phyloP scores from a whole-genome alignment of 2,329 filamentous ascomycete genomes.

The Fusarium sp. region DNA sequence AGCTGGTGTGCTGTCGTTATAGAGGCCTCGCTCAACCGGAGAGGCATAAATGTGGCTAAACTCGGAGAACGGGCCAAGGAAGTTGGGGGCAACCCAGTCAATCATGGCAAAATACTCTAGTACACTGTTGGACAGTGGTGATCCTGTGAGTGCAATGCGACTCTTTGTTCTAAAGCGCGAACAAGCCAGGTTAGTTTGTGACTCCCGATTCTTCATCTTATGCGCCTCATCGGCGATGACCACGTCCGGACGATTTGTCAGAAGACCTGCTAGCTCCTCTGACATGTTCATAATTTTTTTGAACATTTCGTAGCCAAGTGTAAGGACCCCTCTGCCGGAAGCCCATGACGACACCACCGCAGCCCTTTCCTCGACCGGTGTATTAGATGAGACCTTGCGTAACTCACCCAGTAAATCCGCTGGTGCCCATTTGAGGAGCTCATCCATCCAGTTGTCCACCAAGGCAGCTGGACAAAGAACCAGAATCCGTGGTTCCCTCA shows the following conservation, averaged over 20 bases:
- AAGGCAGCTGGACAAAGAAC: conserved; percentile 80
- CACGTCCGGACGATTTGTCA: conserved; percentile 73
- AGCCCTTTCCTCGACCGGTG: conserved; percentile 51
- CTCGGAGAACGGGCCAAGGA: conserved; percentile 73
- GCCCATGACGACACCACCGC: conserved; percentile 68
- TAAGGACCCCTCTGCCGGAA: conserved; percentile 73
- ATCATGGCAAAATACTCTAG: conserved; percentile 89
- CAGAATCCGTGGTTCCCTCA: conserved; percentile 72
- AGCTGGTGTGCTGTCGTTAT: conserved; percentile 64
- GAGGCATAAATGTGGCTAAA: conserved; percentile 76
- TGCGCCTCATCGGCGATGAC: conserved; percentile 91
- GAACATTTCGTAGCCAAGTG: conserved; percentile 80
- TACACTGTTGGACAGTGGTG: conserved; percentile 85
- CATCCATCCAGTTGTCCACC: conserved; percentile 84
- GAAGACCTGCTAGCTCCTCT: conserved; percentile 52
- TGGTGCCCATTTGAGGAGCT: conserved; percentile 77
- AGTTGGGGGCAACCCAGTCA: conserved; percentile 84
- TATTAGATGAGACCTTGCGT: conserved; percentile 61
- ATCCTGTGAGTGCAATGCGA: conserved; percentile 87
- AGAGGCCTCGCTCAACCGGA: conserved; percentile 79
- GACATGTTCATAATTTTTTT: conserved; percentile 47
- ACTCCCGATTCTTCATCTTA: conserved; percentile 72
- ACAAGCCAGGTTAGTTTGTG: conserved; percentile 64
- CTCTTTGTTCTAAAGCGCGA: conserved; percentile 71
- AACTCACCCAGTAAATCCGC: conserved; percentile 63